Percentiles rank a stretch among this genome's conserved stretches.
Conservation (phyloP, 345 rosid species). For the Salix brachista region DNA sequence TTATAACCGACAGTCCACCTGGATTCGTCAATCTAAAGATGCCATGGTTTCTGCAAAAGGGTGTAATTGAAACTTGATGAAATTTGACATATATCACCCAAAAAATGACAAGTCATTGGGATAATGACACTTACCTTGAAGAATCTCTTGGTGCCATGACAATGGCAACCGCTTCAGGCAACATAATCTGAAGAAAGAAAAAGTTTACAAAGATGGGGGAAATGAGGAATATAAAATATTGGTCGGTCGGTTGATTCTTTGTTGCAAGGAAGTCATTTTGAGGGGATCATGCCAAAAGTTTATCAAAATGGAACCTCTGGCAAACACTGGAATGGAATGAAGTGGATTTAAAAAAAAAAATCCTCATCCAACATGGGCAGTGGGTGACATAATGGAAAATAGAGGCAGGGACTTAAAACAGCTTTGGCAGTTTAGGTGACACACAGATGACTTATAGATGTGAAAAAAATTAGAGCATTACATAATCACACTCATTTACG, state of each 20-base stretch:
- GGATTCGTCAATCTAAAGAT: constrained; percentile 88
- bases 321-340: not conserved
- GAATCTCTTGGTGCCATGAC: constrained; percentile 92
- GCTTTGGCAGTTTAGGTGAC: not conserved
- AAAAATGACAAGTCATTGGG: not conserved
- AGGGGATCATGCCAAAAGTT: not conserved
- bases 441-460: not conserved
- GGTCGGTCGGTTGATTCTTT: not conserved
- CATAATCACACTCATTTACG: not conserved
- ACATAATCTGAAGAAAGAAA: constrained; percentile 62
- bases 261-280: not conserved
- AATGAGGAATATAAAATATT: not conserved
- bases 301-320: not conserved
- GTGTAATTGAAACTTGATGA: not conserved
- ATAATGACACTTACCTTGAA: constrained; percentile 43
- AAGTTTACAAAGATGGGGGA: not conserved
- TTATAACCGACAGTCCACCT: constrained; percentile 87
- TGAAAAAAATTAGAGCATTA: not conserved
- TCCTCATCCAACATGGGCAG: not conserved
- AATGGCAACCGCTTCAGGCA: constrained; percentile 97
- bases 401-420: not conserved
- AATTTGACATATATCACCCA: not conserved
- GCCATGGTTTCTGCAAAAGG: constrained; percentile 58
- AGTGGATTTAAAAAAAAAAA: not conserved
- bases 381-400: not conserved